Conservation (phyloP, 2,329 filamentous ascomycete species). For the Pseudomassariella vexata region DNA sequence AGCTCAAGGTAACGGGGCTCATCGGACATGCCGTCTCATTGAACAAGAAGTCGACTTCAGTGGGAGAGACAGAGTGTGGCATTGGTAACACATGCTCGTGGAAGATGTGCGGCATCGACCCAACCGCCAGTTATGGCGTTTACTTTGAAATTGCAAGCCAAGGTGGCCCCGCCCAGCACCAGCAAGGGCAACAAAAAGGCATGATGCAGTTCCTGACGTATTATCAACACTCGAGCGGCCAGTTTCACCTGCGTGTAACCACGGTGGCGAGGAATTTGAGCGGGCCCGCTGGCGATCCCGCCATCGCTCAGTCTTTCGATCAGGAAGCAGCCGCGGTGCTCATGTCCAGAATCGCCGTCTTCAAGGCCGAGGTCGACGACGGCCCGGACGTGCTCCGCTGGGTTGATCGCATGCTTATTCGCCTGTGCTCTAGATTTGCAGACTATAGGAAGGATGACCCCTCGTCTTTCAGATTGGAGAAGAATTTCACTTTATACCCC, state of each 20-base stretch:
- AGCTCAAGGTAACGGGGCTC: constrained; percentile 93
- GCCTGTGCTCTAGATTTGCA: constrained; percentile 91
- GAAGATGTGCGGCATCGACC: constrained; percentile 99
- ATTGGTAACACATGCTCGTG: constrained; percentile 98
- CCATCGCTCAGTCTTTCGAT: constrained; percentile 94
- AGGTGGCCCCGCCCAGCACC: constrained; percentile 77
- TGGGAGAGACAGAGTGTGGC: constrained; percentile 95
- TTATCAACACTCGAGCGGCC: constrained; percentile 94
- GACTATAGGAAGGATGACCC: constrained; percentile 98
- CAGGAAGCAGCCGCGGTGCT: constrained; percentile 96
- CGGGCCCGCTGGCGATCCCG: constrained; percentile 88
- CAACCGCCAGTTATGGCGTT: constrained; percentile 85
- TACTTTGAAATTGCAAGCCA: constrained; percentile 98
- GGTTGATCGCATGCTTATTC: constrained; percentile 98
- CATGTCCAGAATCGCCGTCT: constrained; percentile 98
- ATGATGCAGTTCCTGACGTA: constrained; percentile 99
- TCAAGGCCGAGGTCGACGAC: constrained; percentile 97
- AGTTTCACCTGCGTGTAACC: constrained; percentile 93
- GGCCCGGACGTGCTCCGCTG: constrained; percentile 96
- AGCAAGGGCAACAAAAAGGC: constrained; percentile 82
- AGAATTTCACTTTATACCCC: constrained; percentile 98
- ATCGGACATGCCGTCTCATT: constrained; percentile 95
- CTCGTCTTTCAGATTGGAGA: constrained; percentile 92
- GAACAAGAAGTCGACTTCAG: constrained; percentile 96
- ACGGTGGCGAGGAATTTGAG: constrained; percentile 88